phyloP scores from a whole-genome alignment of 306 rosid genomes.

The Dalbergia cochinchinensis region DNA sequence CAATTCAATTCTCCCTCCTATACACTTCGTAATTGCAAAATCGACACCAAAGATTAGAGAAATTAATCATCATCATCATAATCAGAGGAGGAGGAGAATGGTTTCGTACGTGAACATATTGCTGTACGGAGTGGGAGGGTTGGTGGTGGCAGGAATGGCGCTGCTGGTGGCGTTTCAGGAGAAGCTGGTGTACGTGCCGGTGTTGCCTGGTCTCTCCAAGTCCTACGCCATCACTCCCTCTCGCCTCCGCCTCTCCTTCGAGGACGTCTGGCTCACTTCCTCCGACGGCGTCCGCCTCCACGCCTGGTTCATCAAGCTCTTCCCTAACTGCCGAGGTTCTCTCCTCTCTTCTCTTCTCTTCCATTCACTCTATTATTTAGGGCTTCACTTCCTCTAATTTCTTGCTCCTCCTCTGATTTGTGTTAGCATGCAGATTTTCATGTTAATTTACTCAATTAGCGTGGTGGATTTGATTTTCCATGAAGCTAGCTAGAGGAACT shows the following conservation, averaged over 20 bases:
- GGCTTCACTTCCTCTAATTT: not conserved
- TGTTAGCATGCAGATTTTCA: too few relatives aligned
- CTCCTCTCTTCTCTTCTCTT: not conserved
- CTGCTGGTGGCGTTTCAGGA: conserved; percentile 93
- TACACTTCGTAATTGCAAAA: not conserved
- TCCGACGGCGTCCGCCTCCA: conserved; percentile 95
- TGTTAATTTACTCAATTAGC: not conserved
- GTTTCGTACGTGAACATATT: conserved; percentile 72
- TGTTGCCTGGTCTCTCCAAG: conserved; percentile 85
- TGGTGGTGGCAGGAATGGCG: conserved; percentile 91
- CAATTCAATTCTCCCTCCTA: not conserved
- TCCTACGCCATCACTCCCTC: conserved; percentile 85
- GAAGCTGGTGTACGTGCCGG: conserved; percentile 92
- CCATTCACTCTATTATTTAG: not conserved
- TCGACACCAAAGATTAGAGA: not conserved
- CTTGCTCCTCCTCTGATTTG: not conserved
- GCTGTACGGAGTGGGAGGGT: conserved; percentile 90
- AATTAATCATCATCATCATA: too few relatives aligned
- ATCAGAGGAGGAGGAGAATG: conserved; percentile 26
- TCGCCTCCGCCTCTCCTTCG: conserved; percentile 82
- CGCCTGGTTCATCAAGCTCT: conserved; percentile 97
- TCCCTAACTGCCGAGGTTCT: conserved; percentile 86
- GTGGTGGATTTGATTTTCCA: not conserved
- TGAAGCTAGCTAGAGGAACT: not conserved
- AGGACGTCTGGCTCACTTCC: conserved; percentile 90